Evolutionary conservation across 2,329 filamentous ascomycete species (phyloP).

Genomic region (Botryotinia globosa): DNA sequence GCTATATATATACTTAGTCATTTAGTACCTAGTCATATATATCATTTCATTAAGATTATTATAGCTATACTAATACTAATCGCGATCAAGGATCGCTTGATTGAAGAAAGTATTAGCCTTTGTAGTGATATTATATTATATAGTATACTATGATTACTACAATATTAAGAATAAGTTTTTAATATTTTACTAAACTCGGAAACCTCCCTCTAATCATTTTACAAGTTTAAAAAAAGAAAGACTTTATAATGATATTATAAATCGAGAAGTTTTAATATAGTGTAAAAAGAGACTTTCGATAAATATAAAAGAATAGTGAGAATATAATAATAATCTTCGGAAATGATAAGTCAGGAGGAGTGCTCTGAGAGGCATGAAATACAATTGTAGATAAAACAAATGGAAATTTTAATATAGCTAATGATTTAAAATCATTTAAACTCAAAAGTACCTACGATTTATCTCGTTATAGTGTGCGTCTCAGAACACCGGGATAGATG

Average conservation of each 20-base stretch:
- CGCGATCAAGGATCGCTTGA: too few relatives aligned
- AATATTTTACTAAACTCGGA: constrained; percentile 6
- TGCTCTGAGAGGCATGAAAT: too few relatives aligned
- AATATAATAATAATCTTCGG: too few relatives aligned
- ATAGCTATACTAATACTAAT: constrained; percentile 5
- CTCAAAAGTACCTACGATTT: too few relatives aligned
- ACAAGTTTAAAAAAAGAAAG: constrained; percentile 1
- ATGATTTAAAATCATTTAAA: too few relatives aligned
- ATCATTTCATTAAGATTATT: constrained; percentile 19
- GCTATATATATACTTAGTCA: neutral
- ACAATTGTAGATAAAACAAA: too few relatives aligned
- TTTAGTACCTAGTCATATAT: constrained; percentile 10
- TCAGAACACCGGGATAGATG: too few relatives aligned
- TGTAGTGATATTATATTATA: constrained; percentile 14
- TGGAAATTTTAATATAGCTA: too few relatives aligned
- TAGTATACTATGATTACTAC: constrained; percentile 13
- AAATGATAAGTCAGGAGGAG: too few relatives aligned
- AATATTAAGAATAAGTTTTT: constrained; percentile 9
- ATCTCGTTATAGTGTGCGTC: too few relatives aligned
- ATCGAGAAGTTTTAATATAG: neutral
- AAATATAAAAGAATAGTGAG: too few relatives aligned
- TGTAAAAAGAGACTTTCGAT: too few relatives aligned
- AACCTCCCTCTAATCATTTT: constrained; percentile 1
- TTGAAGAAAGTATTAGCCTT: constrained; percentile 12
- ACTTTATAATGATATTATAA: neutral